Evolutionary conservation across 2,329 filamentous ascomycete genomes (phyloP).

Genomic region (Microdochium bolleyi): DNA sequence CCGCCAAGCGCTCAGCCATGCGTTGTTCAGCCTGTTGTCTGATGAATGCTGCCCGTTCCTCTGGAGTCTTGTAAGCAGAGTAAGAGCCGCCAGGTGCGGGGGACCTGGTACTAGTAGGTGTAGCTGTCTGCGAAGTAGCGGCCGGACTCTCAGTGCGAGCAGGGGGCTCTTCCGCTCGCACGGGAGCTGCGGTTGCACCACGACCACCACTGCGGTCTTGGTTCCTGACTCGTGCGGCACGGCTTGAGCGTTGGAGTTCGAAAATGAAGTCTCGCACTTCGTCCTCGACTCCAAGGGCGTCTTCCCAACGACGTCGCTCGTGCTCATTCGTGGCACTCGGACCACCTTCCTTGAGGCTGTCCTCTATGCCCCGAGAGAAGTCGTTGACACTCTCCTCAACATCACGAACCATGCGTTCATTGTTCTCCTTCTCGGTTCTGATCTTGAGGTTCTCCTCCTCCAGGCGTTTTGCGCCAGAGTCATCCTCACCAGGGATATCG

Average conservation of each 20-base stretch:
- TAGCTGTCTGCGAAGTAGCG: slow-evolving; percentile 46
- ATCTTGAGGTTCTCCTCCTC: slow-evolving; percentile 82
- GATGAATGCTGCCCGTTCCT: slow-evolving; percentile 91
- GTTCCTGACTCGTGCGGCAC: slow-evolving; percentile 59
- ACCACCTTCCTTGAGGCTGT: slow-evolving; percentile 74
- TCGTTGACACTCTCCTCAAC: slow-evolving; percentile 94
- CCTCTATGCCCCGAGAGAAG: slow-evolving; percentile 77
- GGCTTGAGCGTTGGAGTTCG: slow-evolving; percentile 81
- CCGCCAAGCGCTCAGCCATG: slow-evolving; percentile 92
- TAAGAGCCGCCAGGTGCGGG: slow-evolving; percentile 55
- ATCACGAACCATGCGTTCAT: slow-evolving; percentile 93
- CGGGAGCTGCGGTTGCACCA: slow-evolving; percentile 30
- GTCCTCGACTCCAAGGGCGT: slow-evolving; percentile 91
- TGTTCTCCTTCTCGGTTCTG: slow-evolving; percentile 80
- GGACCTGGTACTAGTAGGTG: slow-evolving; percentile 33
- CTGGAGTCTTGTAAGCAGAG: slow-evolving; percentile 78
- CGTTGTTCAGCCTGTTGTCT: slow-evolving; percentile 95
- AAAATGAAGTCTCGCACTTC: slow-evolving; percentile 98
- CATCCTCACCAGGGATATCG: slow-evolving; percentile 60
- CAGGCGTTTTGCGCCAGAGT: slow-evolving; percentile 72
- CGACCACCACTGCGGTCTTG: slow-evolving; percentile 45
- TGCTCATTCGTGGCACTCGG: slow-evolving; percentile 75
- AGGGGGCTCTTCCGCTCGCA: slow-evolving; percentile 35
- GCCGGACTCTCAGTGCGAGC: slow-evolving; percentile 43
- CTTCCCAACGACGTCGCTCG: slow-evolving; percentile 90